phyloP scores from a whole-genome alignment of 768 basidiomycete species.

The Lactarius sp. region DNA sequence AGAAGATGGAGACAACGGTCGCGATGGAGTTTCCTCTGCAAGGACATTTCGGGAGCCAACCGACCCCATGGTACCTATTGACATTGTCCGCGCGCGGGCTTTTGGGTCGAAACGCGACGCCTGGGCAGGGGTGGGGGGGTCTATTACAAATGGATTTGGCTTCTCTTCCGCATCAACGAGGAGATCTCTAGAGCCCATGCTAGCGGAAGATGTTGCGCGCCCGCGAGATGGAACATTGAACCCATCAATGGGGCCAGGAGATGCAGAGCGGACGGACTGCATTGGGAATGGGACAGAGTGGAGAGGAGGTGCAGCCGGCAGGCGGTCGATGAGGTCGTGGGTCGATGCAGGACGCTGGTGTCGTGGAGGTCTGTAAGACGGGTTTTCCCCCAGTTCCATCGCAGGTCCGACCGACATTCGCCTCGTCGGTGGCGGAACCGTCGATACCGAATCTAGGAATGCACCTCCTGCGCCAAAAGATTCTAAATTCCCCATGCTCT shows the following conservation, averaged over 20 bases:
- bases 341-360: conserved; percentile 49
- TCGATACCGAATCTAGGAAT: conserved; percentile 39
- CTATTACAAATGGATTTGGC: conserved; percentile 35
- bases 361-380: conserved; percentile 37
- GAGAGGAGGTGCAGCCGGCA: conserved; percentile 38
- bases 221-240: conserved; percentile 32
- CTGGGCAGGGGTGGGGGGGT: conserved; percentile 37
- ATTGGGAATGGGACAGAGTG: conserved; percentile 61
- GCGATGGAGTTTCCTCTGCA: conserved; percentile 47
- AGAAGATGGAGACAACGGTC: conserved; percentile 58
- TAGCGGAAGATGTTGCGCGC: conserved; percentile 48
- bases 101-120: conserved; percentile 45
- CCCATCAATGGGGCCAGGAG: conserved; percentile 34
- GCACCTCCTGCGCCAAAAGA: conserved; percentile 46
- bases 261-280: conserved; percentile 32
- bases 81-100: conserved; percentile 37
- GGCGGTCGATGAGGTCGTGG: conserved; percentile 43
- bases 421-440: conserved; percentile 36
- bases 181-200: conserved; percentile 45
- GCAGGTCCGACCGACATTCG: conserved; percentile 57
- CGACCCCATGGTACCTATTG: conserved; percentile 45
- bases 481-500: conserved; percentile 63
- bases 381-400: conserved; percentile 47
- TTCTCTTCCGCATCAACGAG: conserved; percentile 38
- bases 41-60: conserved; percentile 34